Base-by-base conservation (phyloP, 1,139 yeast genomes). In the Geotrichum restrictum region DNA sequence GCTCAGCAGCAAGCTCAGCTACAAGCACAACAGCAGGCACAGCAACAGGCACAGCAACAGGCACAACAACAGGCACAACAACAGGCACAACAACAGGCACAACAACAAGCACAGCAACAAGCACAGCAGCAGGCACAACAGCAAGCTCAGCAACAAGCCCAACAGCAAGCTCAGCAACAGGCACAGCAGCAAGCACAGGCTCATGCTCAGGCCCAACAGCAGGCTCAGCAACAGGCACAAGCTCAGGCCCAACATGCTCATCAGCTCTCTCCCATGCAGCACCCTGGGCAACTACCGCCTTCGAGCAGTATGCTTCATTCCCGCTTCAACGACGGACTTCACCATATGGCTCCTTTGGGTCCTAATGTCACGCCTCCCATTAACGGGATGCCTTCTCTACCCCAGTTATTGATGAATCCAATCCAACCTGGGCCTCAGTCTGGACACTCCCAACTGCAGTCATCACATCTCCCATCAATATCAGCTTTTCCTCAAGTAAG, bases 41-140 rank as follows among this genome's bases (percentile, higher is more conserved):
- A 44, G n/a, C 38, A n/a, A 7, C 43, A 8, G 29, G 29, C 29
- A 5, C 29, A 24, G 8, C 37, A 33, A 33, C 37, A 33, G 11
- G 37, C 37, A 5, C 37, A 13, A 33, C 6, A 5, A n/a, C 49
- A 41, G n/a, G 47, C 56, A 29, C 48, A 48, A 16, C 53, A 36
- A 18, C 60, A 45, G 48, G 55, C 40, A 13, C 13, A 21, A n/a
- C n/a, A n/a, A 29, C 47, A 43, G 14, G 38, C 37, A 6, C 47
- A 31, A 46, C 32, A 14, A n/a, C 48, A 24, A 13, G 41, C 40
- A 13, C 41, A 42, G 45, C 37, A 33, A 14, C 45, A 43, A 13
- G 47, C 37, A 6, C 22, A 29, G 24, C 39, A 37, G 14, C 47
- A 32, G 18, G 43, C 27, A 3, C 61, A 53, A 48, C 43, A 16